Evolutionary conservation across 805 yeast species (phyloP).

Genomic region (Yarrowia divulgata): DNA sequence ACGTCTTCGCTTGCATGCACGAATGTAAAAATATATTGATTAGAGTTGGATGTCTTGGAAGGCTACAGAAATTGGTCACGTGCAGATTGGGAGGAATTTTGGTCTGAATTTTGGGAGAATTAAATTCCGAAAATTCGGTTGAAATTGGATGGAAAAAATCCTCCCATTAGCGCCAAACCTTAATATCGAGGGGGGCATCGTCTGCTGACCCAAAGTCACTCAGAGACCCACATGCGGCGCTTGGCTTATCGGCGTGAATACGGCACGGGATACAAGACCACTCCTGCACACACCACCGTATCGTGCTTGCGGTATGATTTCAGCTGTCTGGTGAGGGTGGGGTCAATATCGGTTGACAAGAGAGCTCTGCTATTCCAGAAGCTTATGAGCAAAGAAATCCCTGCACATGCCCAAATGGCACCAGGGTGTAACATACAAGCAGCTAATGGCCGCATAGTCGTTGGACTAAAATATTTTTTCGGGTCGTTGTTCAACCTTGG

Average conservation of each 20-base stretch:
- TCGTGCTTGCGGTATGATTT: not conserved
- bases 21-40: slow-evolving; percentile 19
- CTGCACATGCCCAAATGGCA: not conserved
- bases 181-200: not conserved
- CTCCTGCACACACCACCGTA: slow-evolving; percentile 17
- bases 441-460: not conserved
- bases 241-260: slow-evolving; percentile 32
- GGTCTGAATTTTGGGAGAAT: not conserved
- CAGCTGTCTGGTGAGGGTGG: not conserved
- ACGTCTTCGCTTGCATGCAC: slow-evolving; percentile 22
- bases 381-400: not conserved
- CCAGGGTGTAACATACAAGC: not conserved
- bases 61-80: slow-evolving; percentile 6
- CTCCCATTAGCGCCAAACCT: not conserved
- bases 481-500: not conserved
- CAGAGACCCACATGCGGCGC: slow-evolving; percentile 14
- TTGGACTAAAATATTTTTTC: slow-evolving; percentile 5
- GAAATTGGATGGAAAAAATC: not conserved
- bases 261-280: slow-evolving; percentile 13
- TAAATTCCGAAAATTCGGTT: too few relatives aligned
- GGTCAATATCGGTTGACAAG: not conserved
- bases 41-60: slow-evolving; percentile 8
- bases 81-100: not conserved
- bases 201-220: not conserved
- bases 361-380: not conserved